Evolutionary conservation across 148 eudicot species (phyloP), one percentile per base, ranked within the genome.

Genomic region (Fagopyrum tataricum): DNA sequence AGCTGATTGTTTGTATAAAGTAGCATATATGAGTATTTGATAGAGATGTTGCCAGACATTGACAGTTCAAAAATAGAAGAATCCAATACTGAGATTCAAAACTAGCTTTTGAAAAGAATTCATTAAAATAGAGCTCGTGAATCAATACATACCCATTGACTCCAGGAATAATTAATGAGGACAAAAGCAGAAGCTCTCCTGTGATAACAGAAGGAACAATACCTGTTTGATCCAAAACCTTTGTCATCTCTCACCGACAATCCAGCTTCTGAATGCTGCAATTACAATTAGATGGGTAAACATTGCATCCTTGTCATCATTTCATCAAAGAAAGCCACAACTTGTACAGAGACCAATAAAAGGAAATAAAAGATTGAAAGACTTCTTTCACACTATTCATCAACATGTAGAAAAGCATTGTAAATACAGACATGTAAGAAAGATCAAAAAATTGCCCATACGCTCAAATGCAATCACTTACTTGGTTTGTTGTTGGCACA

Each of bases 251-350:
- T 87, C 53, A 87, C 84, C 0, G 96, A 84, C 31, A 94, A 92
- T 76, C 98, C 98, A 23, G 88, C 91, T 84, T 94, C 98, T 80
- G 81, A 78, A 87, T 88, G 89, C 98, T 94, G 89, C 79, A 86
- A 79, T 58, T 26, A 81, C 31, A 47, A 37, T 67, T 66, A 68
- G 56, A 70, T 10, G 41, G 43, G 15, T 58, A 23, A 58, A 8
- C 64, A 53, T 53, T 53, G 0, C 8, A n/a, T 0, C 39, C 6
- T 23, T 9, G 40, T 23, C 6, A 59, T 23, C 20, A 23, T 59
- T 24, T 15, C 14, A 11, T 59, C 14, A 59, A 10, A 23, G 66
- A 10, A 53, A 53, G 59, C 24, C 6, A 53, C 1, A 53, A 53
- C 24, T 8, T 53, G n/a, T 3, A 8, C 10, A 20, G 26, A 58